A percentile compares a stretch with the other conserved stretches of the same genome.
Evolutionary conservation across 208 protist species (phyloP).

Genomic region (Crithidia brevicula): DNA sequence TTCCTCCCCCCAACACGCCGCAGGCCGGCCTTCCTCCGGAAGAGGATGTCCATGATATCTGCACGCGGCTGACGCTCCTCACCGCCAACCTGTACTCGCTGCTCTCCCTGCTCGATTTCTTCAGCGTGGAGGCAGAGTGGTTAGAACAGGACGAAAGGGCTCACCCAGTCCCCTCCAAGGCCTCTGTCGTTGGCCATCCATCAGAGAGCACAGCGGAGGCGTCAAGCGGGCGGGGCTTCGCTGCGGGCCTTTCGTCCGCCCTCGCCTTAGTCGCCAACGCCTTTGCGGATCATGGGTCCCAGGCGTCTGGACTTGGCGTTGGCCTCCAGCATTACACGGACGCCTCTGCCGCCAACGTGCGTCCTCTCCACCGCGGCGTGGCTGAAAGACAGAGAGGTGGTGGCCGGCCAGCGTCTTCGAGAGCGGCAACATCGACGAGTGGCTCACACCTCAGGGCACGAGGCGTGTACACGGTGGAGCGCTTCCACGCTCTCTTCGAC

Average conservation of each 20-base stretch:
- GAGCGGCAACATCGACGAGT: not conserved
- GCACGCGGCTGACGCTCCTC: slow-evolving; percentile 12
- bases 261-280: not conserved
- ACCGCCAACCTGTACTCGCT: slow-evolving; percentile 33
- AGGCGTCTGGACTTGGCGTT: not conserved
- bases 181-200: too few relatives aligned
- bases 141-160: too few relatives aligned
- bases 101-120: slow-evolving; percentile 36
- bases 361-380: not conserved
- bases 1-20: not conserved
- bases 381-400: too few relatives aligned
- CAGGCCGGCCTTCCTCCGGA: not conserved
- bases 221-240: not conserved
- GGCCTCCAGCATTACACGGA: not conserved
- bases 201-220: not conserved
- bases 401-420: too few relatives aligned
- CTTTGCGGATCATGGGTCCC: not conserved
- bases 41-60: slow-evolving; percentile 1
- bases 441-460: not conserved
- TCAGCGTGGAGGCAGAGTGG: slow-evolving; percentile 14
- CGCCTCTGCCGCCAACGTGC: not conserved
- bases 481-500: slow-evolving; percentile 27
- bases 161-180: too few relatives aligned
- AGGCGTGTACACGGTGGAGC: slow-evolving; percentile 25
- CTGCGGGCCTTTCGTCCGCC: not conserved